These are phyloP conservation scores for Pezicula neosporulosa DNA, from an alignment of 2,329 filamentous ascomycete species.

Conservation along the genomic window DNA sequence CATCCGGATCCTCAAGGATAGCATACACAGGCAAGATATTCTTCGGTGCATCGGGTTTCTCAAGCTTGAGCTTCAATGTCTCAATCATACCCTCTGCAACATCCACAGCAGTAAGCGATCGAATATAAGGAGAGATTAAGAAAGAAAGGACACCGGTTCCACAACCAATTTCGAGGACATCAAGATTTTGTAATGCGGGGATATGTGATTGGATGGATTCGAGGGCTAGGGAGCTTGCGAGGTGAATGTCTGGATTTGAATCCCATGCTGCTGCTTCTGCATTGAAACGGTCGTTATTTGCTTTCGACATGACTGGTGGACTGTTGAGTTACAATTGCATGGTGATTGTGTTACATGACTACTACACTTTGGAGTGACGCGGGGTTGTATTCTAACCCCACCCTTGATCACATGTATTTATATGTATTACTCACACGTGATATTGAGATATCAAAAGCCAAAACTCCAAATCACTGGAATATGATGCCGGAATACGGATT, in stretches of 20 bases:
- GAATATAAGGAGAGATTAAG: constrained; percentile 42
- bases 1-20: constrained; percentile 46
- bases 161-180: constrained; percentile 89
- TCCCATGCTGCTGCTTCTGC: constrained; percentile 52
- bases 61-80: constrained; percentile 42
- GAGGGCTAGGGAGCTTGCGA: constrained; percentile 39
- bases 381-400: too few relatives aligned
- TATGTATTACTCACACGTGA: too few relatives aligned
- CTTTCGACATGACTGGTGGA: not conserved
- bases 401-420: too few relatives aligned
- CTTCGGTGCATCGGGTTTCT: constrained; percentile 18
- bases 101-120: constrained; percentile 48
- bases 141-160: constrained; percentile 83
- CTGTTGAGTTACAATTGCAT: not conserved
- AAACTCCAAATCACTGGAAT: too few relatives aligned
- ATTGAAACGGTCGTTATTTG: constrained; percentile 46
- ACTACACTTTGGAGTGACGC: not conserved
- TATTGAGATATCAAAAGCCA: too few relatives aligned
- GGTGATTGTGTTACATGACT: not conserved
- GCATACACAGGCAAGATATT: constrained; percentile 45
- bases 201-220: constrained; percentile 39
- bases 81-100: constrained; percentile 52
- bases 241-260: constrained; percentile 45
- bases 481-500: too few relatives aligned
- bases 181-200: constrained; percentile 28